These are phyloP conservation scores for Centaurea solstitialis DNA, from an alignment of 129 eudicot genomes.

Conservation along the genomic window DNA sequence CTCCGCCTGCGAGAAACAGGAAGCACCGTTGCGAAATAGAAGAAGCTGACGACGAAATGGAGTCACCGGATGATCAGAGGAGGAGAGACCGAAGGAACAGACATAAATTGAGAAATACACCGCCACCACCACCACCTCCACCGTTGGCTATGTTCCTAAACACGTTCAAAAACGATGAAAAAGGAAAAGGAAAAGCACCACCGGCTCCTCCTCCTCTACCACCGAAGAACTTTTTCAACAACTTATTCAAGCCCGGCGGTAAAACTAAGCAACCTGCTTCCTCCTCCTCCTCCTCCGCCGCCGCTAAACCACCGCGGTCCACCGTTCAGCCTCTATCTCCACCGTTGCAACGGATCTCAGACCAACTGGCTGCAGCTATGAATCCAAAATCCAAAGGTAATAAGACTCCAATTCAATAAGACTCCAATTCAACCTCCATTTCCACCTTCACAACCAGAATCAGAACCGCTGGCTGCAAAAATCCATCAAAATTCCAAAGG, in stretches of 20 bases:
- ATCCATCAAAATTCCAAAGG: too few relatives aligned
- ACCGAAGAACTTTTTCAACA: too few relatives aligned
- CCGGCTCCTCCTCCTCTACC: constrained; percentile 44
- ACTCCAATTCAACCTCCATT: too few relatives aligned
- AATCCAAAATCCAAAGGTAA: too few relatives aligned
- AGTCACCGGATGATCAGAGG: constrained; percentile 45
- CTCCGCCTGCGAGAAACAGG: not conserved
- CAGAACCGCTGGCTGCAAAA: too few relatives aligned
- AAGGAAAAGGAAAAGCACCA: constrained; percentile 21
- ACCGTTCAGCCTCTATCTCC: too few relatives aligned
- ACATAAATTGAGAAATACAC: constrained; percentile 23
- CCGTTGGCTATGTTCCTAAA: constrained; percentile 44
- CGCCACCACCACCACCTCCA: constrained; percentile 33
- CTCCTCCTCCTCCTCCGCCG: constrained; percentile 26
- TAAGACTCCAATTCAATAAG: too few relatives aligned
- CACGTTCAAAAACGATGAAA: constrained; percentile 42
- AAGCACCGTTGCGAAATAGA: constrained; percentile 25
- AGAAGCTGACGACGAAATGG: constrained; percentile 39
- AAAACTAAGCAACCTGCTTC: constrained; percentile 36
- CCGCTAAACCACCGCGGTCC: too few relatives aligned
- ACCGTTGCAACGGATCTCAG: not conserved
- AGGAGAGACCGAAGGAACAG: constrained; percentile 37
- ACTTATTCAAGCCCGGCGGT: constrained; percentile 32
- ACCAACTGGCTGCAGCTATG: too few relatives aligned
- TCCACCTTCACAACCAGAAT: too few relatives aligned